These are phyloP conservation scores for Diaporthe longicolla DNA, from an alignment of 2,329 filamentous ascomycete genomes.

Conservation along the genomic window DNA sequence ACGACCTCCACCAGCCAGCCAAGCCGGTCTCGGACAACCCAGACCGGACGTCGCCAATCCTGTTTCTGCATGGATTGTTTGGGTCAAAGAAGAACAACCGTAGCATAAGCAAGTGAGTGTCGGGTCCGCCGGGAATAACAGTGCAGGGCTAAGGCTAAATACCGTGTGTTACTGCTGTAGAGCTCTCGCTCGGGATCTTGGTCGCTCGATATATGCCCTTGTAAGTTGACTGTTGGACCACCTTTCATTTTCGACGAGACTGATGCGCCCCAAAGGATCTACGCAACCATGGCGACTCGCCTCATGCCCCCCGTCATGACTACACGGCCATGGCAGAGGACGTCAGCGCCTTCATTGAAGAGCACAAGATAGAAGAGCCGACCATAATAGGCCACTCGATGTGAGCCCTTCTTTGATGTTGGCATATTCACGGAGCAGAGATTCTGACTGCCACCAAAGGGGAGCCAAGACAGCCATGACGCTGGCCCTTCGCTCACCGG, in stretches of 20 bases:
- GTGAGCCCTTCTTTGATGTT: constrained; percentile 61
- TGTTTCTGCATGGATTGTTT: constrained; percentile 94
- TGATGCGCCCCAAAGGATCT: constrained; percentile 74
- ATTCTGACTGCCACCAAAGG: constrained; percentile 59
- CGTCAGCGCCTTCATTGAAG: constrained; percentile 81
- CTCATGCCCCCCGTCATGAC: constrained; percentile 82
- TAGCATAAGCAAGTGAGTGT: constrained; percentile 86
- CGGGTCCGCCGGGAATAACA: background rate
- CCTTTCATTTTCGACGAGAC: background rate
- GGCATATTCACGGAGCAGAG: background rate
- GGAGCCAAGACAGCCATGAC: constrained; percentile 95
- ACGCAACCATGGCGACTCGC: constrained; percentile 93
- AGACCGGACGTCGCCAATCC: constrained; percentile 71
- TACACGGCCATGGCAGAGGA: constrained; percentile 88
- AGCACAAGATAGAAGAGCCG: constrained; percentile 77
- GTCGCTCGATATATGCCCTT: constrained; percentile 84
- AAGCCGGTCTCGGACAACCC: constrained; percentile 57
- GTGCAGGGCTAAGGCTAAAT: constrained; percentile 7
- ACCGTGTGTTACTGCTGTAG: constrained; percentile 59
- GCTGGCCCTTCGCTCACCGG: constrained; percentile 79
- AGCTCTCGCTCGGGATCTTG: constrained; percentile 84
- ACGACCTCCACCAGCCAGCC: constrained; percentile 75
- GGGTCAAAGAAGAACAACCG: constrained; percentile 96
- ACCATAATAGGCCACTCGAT: constrained; percentile 95
- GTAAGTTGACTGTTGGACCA: constrained; percentile 60